A percentile compares a stretch with the other conserved stretches of the same genome.
phyloP scores from a whole-genome alignment of 2,329 filamentous ascomycete species.

The Sclerotinia nivalis region DNA sequence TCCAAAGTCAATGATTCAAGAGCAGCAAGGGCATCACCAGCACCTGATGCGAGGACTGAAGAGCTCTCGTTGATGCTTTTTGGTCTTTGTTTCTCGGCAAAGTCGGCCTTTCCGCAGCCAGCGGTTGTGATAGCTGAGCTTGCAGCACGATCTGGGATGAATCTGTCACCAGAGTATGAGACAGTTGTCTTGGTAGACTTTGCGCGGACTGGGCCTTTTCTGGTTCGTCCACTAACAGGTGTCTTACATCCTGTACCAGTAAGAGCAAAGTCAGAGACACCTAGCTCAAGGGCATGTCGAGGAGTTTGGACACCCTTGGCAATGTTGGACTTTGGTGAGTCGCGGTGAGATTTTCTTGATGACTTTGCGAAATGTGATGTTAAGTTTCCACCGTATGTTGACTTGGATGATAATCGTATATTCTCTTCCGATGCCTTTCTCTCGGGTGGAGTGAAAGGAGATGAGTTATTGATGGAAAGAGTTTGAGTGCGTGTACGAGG shows the following conservation, averaged over 20 bases:
- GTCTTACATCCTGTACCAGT: slow-evolving; percentile 78
- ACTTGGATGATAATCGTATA: slow-evolving; percentile 57
- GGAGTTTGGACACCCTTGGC: slow-evolving; percentile 73
- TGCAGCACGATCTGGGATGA: slow-evolving; percentile 90
- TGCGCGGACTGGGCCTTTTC: slow-evolving; percentile 54
- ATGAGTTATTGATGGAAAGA: slow-evolving; percentile 59
- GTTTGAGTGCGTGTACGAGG: slow-evolving; percentile 64
- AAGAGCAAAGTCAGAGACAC: slow-evolving; percentile 88
- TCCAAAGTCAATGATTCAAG: slow-evolving; percentile 76
- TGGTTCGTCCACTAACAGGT: slow-evolving; percentile 56
- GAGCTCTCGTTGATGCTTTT: slow-evolving; percentile 74
- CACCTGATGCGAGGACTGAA: slow-evolving; percentile 66
- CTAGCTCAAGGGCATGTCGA: slow-evolving; percentile 80
- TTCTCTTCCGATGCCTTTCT: slow-evolving; percentile 56
- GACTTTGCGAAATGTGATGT: slow-evolving; percentile 76
- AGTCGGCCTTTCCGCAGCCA: slow-evolving; percentile 80
- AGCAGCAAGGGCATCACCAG: slow-evolving; percentile 76
- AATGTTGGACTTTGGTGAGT: slow-evolving; percentile 97
- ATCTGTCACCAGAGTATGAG: slow-evolving; percentile 77
- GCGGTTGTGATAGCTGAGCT: slow-evolving; percentile 84
- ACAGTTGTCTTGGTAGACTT: slow-evolving; percentile 73
- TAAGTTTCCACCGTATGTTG: slow-evolving; percentile 78
- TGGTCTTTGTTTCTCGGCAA: slow-evolving; percentile 67
- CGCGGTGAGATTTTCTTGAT: slow-evolving; percentile 66
- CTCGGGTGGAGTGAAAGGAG: slow-evolving; percentile 73